Conservation (phyloP, 345 rosid genomes). For the Boechera divaricarpa region DNA sequence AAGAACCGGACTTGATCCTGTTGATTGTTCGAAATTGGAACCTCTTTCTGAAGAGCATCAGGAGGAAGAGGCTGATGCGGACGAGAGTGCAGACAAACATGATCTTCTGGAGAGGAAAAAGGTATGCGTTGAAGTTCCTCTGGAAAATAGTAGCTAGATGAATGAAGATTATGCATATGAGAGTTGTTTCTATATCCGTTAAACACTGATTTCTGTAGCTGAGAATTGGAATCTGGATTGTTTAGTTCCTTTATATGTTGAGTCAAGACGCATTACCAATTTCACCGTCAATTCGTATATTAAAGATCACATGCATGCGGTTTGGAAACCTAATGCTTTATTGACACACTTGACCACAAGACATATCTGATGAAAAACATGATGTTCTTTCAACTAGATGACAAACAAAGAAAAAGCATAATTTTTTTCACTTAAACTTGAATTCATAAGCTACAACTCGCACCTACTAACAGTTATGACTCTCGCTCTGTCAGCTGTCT, state of each 20-base stretch:
- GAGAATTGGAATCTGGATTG: constrained; percentile 25
- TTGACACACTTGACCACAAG: constrained; percentile 25
- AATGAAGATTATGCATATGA: constrained; percentile 33
- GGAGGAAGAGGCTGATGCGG: constrained; percentile 41
- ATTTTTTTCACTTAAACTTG: constrained; percentile 23
- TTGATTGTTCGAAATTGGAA: constrained; percentile 41
- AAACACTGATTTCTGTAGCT: constrained; percentile 28
- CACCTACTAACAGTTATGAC: constrained; percentile 32
- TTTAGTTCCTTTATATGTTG: constrained; percentile 26
- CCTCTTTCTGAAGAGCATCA: constrained; percentile 48
- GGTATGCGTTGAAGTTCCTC: constrained; percentile 55
- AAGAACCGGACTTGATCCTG: constrained; percentile 54
- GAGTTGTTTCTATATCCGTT: constrained; percentile 26
- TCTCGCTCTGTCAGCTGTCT: constrained; percentile 31
- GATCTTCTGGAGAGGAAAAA: constrained; percentile 57
- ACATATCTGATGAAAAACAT: constrained; percentile 26
- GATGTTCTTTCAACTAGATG: constrained; percentile 24
- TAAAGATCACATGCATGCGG: constrained; percentile 10
- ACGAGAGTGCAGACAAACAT: constrained; percentile 43
- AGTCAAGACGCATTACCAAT: constrained; percentile 8
- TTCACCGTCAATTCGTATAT: neutral
- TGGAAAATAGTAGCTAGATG: constrained; percentile 44
- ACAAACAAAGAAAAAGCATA: constrained; percentile 29
- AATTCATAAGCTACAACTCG: constrained; percentile 28
- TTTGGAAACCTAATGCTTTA: constrained; percentile 33